Percentiles rank a stretch among this genome's conserved stretches.
phyloP scores from a whole-genome alignment of 306 rosid genomes.

The Lotus japonicus region DNA sequence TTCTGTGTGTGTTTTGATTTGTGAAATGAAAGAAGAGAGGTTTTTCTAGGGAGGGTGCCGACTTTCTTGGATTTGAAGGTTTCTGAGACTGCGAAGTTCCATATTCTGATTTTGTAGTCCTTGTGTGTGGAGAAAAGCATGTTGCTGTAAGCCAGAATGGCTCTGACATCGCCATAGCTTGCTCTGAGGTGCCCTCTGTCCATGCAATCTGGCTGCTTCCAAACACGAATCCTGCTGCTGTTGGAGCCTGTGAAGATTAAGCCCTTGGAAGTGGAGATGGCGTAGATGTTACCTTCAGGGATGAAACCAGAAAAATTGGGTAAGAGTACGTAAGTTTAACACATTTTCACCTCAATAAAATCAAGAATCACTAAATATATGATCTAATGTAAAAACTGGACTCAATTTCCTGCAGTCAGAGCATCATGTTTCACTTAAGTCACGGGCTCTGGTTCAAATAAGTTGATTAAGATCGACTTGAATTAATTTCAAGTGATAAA shows the following conservation, averaged over 20 bases:
- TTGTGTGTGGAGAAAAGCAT: conserved; percentile 60
- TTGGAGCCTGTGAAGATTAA: conserved; percentile 56
- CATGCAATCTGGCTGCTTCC: conserved; percentile 63
- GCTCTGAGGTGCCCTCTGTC: conserved; percentile 49
- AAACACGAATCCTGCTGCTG: conserved; percentile 45
- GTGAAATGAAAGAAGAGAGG: conserved; percentile 28
- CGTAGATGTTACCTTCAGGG: conserved; percentile 30
- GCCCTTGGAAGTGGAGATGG: conserved; percentile 48
- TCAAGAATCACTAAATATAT: too few relatives aligned
- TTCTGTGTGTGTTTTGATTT: conserved; percentile 11
- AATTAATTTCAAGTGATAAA: too few relatives aligned
- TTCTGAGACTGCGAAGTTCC: conserved; percentile 50
- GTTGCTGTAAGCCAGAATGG: conserved; percentile 39
- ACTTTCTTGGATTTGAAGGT: conserved; percentile 44
- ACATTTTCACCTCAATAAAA: too few relatives aligned
- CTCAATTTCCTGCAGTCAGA: too few relatives aligned
- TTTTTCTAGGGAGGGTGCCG: conserved; percentile 43
- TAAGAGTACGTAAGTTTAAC: too few relatives aligned
- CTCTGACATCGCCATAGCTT: conserved; percentile 35
- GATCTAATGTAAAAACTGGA: too few relatives aligned
- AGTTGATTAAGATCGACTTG: too few relatives aligned
- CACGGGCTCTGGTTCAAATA: too few relatives aligned
- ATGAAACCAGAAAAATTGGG: too few relatives aligned
- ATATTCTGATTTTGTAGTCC: conserved; percentile 49
- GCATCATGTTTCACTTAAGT: too few relatives aligned